Conservation (phyloP, 371 early-diverging fungal species). For the Encephalitozoon intestinalis region DNA sequence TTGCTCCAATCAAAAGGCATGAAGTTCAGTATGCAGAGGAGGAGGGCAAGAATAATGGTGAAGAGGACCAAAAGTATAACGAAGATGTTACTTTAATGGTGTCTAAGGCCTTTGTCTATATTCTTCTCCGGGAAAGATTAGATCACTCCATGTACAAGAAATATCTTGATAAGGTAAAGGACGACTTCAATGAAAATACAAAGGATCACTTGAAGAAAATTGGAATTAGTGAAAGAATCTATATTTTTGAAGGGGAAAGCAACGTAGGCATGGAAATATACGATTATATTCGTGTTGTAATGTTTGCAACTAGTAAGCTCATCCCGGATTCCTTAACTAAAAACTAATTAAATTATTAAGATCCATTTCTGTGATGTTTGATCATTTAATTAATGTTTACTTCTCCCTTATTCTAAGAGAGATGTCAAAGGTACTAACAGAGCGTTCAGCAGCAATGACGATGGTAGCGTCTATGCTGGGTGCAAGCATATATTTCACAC, state of each 20-base stretch:
- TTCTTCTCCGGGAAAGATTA: background rate
- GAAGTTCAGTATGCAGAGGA: background rate
- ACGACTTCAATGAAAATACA: background rate
- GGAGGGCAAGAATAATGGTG: background rate
- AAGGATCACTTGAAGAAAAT: background rate
- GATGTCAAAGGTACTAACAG: background rate
- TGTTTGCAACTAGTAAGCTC: background rate
- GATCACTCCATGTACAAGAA: background rate
- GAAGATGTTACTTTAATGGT: background rate
- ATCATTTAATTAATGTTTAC: background rate
- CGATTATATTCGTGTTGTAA: background rate
- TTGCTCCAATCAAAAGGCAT: background rate
- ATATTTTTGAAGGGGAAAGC: background rate
- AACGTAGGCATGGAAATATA: background rate
- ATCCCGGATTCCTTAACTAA: background rate
- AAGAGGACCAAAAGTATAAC: background rate
- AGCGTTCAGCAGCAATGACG: slow-evolving; percentile 31
- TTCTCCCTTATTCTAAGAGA: background rate
- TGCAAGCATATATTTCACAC: slow-evolving; percentile 53
- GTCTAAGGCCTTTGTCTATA: background rate
- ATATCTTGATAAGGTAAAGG: background rate
- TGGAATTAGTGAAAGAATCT: background rate
- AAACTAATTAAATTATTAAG: background rate
- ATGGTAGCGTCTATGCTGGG: slow-evolving; percentile 56
- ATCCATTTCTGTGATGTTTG: background rate